phyloP scores from a whole-genome alignment of 257 asterid genomes.

The Przewalskia tangutica region DNA sequence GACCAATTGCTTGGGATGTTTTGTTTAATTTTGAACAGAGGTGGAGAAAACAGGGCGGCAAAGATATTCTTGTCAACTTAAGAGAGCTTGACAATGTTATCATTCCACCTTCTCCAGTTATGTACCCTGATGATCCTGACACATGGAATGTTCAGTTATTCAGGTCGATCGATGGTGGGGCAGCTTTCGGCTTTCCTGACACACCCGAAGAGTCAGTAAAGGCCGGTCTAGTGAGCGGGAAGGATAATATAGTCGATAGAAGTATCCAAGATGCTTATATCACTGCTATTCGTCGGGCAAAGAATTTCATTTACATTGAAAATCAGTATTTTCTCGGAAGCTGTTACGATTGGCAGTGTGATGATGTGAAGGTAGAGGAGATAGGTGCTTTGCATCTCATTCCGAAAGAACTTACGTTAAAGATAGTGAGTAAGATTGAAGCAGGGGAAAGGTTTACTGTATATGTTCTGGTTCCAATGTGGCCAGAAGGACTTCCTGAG shows the following conservation, averaged over 20 bases:
- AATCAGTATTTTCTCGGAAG: conserved; percentile 83
- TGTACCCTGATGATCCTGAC: conserved; percentile 57
- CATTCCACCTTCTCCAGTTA: conserved; percentile 70
- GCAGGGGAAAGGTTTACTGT: conserved; percentile 75
- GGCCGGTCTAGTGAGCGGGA: conserved; percentile 76
- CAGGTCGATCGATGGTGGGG: conserved; percentile 86
- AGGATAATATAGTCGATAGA: conserved; percentile 65
- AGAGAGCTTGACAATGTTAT: conserved; percentile 51
- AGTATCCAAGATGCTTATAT: conserved; percentile 87
- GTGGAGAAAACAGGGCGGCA: conserved; percentile 85
- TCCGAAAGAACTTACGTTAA: conserved; percentile 70
- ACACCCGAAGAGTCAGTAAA: conserved; percentile 58
- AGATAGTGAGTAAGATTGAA: conserved; percentile 68
- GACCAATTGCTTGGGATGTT: conserved; percentile 88
- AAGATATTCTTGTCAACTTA: conserved; percentile 46
- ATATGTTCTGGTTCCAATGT: conserved; percentile 72
- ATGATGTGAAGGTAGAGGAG: conserved; percentile 55
- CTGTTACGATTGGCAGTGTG: conserved; percentile 50
- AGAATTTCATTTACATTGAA: conserved; percentile 52
- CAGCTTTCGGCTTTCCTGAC: conserved; percentile 85
- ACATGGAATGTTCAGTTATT: conserved; percentile 81
- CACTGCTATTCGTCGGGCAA: conserved; percentile 83
- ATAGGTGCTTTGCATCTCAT: conserved; percentile 70
- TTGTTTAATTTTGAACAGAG: conserved; percentile 79
- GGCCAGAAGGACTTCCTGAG: conserved; percentile 94